These are phyloP conservation scores for Globisporangium nagaii DNA, from an alignment of 352 stramenopile genomes.

Conservation along the genomic window DNA sequence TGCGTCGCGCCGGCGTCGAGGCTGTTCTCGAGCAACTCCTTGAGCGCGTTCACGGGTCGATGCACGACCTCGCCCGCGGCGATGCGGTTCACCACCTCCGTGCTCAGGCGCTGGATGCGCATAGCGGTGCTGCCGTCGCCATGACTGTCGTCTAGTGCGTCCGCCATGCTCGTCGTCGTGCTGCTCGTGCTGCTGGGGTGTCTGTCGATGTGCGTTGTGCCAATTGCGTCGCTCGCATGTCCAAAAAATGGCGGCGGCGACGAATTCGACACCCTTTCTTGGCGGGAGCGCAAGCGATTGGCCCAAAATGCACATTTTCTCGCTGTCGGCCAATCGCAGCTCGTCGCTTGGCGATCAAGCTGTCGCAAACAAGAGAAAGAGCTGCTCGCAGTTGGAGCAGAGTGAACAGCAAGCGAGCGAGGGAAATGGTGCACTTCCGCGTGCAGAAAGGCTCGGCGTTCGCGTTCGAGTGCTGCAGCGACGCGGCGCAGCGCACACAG, in stretches of 20 bases:
- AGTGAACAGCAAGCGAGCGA: neutral
- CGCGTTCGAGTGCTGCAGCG: constrained; percentile 53
- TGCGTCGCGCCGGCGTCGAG: constrained; percentile 93
- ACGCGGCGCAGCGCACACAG: neutral
- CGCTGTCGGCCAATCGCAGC: constrained; percentile 6
- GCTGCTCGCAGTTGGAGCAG: neutral
- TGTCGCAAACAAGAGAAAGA: neutral
- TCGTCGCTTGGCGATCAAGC: neutral
- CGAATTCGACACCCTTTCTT: constrained; percentile 25
- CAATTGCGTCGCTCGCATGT: no score
- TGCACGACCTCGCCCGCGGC: constrained; percentile 95
- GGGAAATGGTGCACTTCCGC: constrained; percentile 31
- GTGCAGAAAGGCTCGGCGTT: constrained; percentile 67
- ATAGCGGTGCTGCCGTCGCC: neutral
- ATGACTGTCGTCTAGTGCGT: neutral
- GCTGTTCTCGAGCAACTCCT: constrained; percentile 99
- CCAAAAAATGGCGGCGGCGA: neutral
- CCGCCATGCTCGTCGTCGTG: neutral
- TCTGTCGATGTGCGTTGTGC: neutral
- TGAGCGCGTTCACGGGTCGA: constrained; percentile 91
- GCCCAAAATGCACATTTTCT: constrained; percentile 8
- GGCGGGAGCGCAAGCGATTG: constrained; percentile 32
- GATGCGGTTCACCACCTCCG: constrained; percentile 94
- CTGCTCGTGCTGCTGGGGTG: neutral
- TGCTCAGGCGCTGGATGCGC: constrained; percentile 85